phyloP scores from a whole-genome alignment of 2,329 filamentous ascomycete genomes.

The Exophiala sideris region DNA sequence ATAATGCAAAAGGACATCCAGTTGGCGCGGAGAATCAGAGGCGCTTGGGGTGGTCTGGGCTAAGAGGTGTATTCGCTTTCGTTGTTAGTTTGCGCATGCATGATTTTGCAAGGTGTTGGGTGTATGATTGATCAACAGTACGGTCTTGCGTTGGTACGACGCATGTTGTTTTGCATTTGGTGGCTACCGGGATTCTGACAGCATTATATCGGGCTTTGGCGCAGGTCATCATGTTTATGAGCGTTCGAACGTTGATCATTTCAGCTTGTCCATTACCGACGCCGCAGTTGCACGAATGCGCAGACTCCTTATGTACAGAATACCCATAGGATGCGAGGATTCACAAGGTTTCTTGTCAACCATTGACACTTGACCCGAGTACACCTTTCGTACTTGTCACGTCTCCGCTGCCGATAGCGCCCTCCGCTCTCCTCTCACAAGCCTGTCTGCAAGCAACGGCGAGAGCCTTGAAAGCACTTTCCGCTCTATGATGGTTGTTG shows the following conservation, averaged over 20 bases:
- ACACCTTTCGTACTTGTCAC: constrained; percentile 96
- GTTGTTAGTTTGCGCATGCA: constrained; percentile 1
- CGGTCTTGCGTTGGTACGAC: background rate
- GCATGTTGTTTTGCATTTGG: no score
- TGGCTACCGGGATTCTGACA: no score
- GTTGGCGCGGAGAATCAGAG: constrained; percentile 75
- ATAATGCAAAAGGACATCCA: constrained; percentile 99
- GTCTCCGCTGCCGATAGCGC: constrained; percentile 80
- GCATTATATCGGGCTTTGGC: no score
- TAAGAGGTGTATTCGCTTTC: constrained; percentile 46
- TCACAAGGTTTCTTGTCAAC: constrained; percentile 5
- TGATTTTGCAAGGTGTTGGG: background rate
- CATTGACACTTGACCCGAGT: constrained; percentile 42
- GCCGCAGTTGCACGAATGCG: no score
- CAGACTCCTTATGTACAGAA: no score
- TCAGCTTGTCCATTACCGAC: no score
- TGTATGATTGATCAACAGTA: background rate
- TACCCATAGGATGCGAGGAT: background rate
- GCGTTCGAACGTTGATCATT: no score
- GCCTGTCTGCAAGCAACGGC: constrained; percentile 81
- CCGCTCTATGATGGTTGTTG: constrained; percentile 94
- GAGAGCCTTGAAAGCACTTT: constrained; percentile 95
- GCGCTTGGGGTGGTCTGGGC: constrained; percentile 64
- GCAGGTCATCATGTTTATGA: no score
- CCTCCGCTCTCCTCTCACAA: constrained; percentile 66